Conservation (phyloP, 2,329 filamentous ascomycete genomes). For the Penicillium freii region DNA sequence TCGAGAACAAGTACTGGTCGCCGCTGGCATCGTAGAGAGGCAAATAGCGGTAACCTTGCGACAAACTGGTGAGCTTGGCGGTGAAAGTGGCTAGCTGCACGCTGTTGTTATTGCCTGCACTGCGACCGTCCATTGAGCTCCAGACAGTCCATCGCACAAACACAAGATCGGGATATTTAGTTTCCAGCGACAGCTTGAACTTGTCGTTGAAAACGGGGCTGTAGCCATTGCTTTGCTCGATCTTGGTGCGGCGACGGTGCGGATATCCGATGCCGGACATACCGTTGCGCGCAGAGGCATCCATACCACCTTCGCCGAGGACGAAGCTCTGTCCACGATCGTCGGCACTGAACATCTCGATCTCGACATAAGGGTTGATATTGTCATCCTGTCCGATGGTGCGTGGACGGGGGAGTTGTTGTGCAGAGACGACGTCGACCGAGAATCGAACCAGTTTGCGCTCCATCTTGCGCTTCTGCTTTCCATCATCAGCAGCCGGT, state of each 20-base stretch:
- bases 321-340: slow-evolving; percentile 78
- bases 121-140: slow-evolving; percentile 75
- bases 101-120: slow-evolving; percentile 61
- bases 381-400: slow-evolving; percentile 69
- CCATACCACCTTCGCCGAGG: slow-evolving; percentile 63
- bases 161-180: slow-evolving; percentile 90
- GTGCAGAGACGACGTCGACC: slow-evolving; percentile 87
- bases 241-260: slow-evolving; percentile 73
- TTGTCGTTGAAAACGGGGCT: slow-evolving; percentile 83
- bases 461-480: slow-evolving; percentile 60
- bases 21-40: slow-evolving; percentile 85
- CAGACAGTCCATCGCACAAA: slow-evolving; percentile 93
- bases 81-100: slow-evolving; percentile 80
- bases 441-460: slow-evolving; percentile 81
- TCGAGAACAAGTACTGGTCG: slow-evolving; percentile 92
- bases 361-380: slow-evolving; percentile 90
- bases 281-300: slow-evolving; percentile 63
- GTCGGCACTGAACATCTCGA: slow-evolving; percentile 91
- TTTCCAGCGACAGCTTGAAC: slow-evolving; percentile 78
- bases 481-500: slow-evolving; percentile 24
- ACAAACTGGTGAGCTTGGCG: slow-evolving; percentile 83
- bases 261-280: slow-evolving; percentile 68
- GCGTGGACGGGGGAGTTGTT: slow-evolving; percentile 83
- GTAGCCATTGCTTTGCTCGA: slow-evolving; percentile 86
- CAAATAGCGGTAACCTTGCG: slow-evolving; percentile 88